A percentile compares a stretch with the other conserved stretches of the same genome.
These are phyloP conservation scores for Calophaca sinica DNA, from an alignment of 306 rosid genomes.

Conservation along the genomic window DNA sequence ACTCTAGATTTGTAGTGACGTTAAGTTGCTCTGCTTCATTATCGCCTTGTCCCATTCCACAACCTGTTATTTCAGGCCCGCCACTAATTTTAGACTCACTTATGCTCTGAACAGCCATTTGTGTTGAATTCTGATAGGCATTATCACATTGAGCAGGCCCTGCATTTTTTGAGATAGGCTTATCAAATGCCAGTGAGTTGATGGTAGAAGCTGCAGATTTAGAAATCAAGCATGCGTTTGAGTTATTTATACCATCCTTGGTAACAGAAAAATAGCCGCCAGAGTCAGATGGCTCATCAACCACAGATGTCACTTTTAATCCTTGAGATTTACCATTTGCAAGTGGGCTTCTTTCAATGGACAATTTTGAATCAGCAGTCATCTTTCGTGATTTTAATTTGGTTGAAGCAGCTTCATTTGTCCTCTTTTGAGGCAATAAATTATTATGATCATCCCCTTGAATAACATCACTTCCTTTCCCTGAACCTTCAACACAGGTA, in stretches of 20 bases:
- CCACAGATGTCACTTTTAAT: conserved; percentile 40
- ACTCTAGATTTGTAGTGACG: conserved; percentile 41
- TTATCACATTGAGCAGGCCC: conserved; percentile 45
- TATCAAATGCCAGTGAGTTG: conserved; percentile 46
- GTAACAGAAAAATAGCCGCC: conserved; percentile 40
- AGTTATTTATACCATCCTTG: conserved; percentile 46
- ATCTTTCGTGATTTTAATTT: conserved; percentile 55
- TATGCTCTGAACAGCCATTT: conserved; percentile 41
- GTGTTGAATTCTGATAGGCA: conserved; percentile 47
- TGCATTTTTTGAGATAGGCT: conserved; percentile 43
- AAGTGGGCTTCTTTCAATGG: conserved; percentile 45
- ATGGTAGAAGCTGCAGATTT: conserved; percentile 41
- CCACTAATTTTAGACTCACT: conserved; percentile 45
- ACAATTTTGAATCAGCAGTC: conserved; percentile 45
- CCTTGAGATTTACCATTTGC: conserved; percentile 47
- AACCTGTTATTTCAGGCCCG: conserved; percentile 45
- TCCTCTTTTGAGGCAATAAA: conserved; percentile 61
- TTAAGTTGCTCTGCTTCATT: conserved; percentile 47
- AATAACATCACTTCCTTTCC: conserved; percentile 44
- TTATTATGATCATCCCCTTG: conserved; percentile 48
- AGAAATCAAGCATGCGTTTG: conserved; percentile 30
- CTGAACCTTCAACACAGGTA: conserved; percentile 49
- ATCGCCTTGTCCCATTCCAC: conserved; percentile 48
- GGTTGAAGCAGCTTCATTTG: conserved; percentile 50
- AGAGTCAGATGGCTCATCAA: conserved; percentile 49